These are phyloP conservation scores for Meripilus lineatus DNA, from an alignment of 1,284 basidiomycete genomes.

Conservation along the genomic window DNA sequence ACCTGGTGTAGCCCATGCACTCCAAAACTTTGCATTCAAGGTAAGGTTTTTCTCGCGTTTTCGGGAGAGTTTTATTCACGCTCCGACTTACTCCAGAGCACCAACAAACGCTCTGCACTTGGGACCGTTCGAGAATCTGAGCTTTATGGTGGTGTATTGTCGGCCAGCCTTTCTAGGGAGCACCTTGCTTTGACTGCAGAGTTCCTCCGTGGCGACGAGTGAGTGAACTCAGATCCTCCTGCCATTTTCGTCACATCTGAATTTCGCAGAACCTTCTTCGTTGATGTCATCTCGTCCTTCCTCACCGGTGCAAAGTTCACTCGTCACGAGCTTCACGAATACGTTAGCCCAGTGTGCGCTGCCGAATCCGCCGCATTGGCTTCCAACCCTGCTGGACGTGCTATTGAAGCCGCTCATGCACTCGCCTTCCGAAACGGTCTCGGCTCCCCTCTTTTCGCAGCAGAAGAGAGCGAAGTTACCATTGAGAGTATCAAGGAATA, in stretches of 20 bases:
- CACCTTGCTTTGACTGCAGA: conserved; percentile 88
- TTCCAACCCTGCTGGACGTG: conserved; percentile 57
- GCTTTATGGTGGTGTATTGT: conserved; percentile 91
- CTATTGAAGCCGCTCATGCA: conserved; percentile 80
- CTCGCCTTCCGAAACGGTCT: conserved; percentile 91
- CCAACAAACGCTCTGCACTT: conserved; percentile 81
- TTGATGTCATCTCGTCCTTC: conserved; percentile 81
- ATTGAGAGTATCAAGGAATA: conserved; percentile 69
- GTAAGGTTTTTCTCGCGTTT: conserved; percentile 36
- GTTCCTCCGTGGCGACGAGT: conserved; percentile 96
- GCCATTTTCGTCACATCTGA: conserved; percentile 4
- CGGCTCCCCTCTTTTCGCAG: conserved; percentile 82
- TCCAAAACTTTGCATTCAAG: conserved; percentile 98
- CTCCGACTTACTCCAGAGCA: conserved; percentile 49
- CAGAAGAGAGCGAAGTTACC: conserved; percentile 61
- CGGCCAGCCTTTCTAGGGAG: conserved; percentile 83
- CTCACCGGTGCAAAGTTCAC: conserved; percentile 80
- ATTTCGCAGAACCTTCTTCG: conserved; percentile 72
- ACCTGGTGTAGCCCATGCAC: conserved; percentile 83
- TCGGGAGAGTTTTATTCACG: neutral
- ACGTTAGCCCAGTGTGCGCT: conserved; percentile 73
- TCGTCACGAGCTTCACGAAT: conserved; percentile 83
- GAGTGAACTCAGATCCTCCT: conserved; percentile 36
- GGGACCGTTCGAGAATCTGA: conserved; percentile 92
- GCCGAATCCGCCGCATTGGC: conserved; percentile 66